Base-by-base conservation (phyloP, 2,329 filamentous ascomycete genomes). In the Diaporthe ilicicola region DNA sequence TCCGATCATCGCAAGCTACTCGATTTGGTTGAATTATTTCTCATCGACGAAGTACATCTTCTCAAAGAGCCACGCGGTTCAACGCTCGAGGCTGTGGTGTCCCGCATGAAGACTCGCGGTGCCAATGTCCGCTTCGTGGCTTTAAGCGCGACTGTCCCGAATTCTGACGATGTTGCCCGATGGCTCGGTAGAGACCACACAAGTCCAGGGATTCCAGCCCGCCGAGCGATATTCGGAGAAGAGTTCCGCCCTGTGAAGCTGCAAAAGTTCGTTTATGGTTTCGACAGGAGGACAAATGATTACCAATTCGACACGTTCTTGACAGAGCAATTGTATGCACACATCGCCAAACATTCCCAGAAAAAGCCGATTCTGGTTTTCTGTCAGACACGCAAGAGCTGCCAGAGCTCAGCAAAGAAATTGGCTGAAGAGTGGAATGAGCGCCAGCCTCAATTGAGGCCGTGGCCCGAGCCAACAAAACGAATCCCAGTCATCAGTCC, bases 41-140 rank as follows among this genome's bases (percentile, higher is more conserved):
- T 97, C 24, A 94, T 97, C 69, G 94, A 97, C 75, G 94, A 97
- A 77, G 93, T 97, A 0, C 94, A 97, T 75, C 94, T 96, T 44
- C 85, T 97, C 67, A 95, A 94, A 76, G 93, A 96, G 76, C 82
- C 86, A 4, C 90, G 94, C 29, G 94, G 94, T 19, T 93, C 94
- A 15, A 95, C 92, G 0, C 85, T 97, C 1, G 94, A 97, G 78
- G 92, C 92, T 5, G 91, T 97, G 2, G 92, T 97, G 0, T 95
- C 93, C 19, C 90, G 94, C 10, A 97, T 96, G 93, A 96, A 96
- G 79, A 91, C 91, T 0, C 90, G 94, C 55, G 91, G 91, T 15
- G 89, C 90, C 0, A 88, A 92, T 77, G 90, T 96, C 19, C 90
- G 94, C 17, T 96, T 97, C 75, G 83, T 97, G 34, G 93, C 94